phyloP scores from a whole-genome alignment of 768 basidiomycete species.

The Suillus hirtellus region DNA sequence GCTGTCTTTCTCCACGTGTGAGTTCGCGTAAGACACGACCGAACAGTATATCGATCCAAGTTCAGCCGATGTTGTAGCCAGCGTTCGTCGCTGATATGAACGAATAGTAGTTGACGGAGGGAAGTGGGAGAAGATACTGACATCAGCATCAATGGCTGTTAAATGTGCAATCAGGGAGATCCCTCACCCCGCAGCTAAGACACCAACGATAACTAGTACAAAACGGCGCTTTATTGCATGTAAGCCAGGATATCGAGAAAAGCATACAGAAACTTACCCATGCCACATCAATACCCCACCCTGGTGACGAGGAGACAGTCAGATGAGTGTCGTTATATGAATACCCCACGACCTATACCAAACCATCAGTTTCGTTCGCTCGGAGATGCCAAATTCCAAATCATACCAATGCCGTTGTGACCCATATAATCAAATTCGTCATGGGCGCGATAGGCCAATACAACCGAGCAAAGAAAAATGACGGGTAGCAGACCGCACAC shows the following conservation, averaged over 20 bases:
- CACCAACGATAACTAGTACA: slow-evolving; percentile 68
- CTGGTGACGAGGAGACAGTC: slow-evolving; percentile 47
- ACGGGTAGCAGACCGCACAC: slow-evolving; percentile 67
- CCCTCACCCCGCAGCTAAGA: slow-evolving; percentile 73
- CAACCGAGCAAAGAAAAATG: slow-evolving; percentile 68
- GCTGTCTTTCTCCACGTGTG: slow-evolving; percentile 52
- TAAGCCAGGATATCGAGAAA: not conserved
- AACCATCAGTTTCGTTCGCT: not conserved
- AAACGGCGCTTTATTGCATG: slow-evolving; percentile 52
- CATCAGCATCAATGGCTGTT: slow-evolving; percentile 11
- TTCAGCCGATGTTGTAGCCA: slow-evolving; percentile 68
- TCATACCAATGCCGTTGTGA: slow-evolving; percentile 61
- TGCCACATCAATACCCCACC: slow-evolving; percentile 64
- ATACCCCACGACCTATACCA: slow-evolving; percentile 65
- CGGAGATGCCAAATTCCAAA: not conserved
- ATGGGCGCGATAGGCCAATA: slow-evolving; percentile 76
- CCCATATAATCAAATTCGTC: slow-evolving; percentile 68
- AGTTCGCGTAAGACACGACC: slow-evolving; percentile 70
- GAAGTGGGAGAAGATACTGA: slow-evolving; percentile 66
- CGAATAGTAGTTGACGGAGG: slow-evolving; percentile 80
- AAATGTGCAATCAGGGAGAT: not conserved
- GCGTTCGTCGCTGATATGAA: slow-evolving; percentile 65
- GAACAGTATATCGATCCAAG: slow-evolving; percentile 75
- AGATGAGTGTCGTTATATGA: slow-evolving; percentile 67
- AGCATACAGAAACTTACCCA: slow-evolving; percentile 49